Evolutionary conservation across 768 basidiomycete genomes (phyloP).

Genomic region (Psilocybe tampanensis): DNA sequence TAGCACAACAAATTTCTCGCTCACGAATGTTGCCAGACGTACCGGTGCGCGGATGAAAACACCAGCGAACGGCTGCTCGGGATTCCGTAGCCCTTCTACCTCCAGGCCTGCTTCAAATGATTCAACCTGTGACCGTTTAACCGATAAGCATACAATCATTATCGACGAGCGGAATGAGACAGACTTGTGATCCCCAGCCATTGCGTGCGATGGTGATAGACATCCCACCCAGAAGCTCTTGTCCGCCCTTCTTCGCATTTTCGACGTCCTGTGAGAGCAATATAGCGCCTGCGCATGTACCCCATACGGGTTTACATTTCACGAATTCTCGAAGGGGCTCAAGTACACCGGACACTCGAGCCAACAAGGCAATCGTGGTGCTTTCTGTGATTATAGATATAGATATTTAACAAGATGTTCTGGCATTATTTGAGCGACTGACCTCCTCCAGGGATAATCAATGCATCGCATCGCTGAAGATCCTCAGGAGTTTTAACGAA

Average conservation of each 20-base stretch:
- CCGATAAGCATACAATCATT: background rate
- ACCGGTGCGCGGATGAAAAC: slow-evolving; percentile 96
- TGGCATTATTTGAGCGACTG: slow-evolving; percentile 18
- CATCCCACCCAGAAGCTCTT: slow-evolving; percentile 83
- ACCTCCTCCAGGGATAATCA: slow-evolving; percentile 95
- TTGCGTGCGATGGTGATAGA: slow-evolving; percentile 83
- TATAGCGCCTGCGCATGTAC: slow-evolving; percentile 95
- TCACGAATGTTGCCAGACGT: slow-evolving; percentile 24
- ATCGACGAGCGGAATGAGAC: slow-evolving; percentile 19
- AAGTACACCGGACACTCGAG: slow-evolving; percentile 71
- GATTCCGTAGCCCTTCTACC: slow-evolving; percentile 62
- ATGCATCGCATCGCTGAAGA: slow-evolving; percentile 72
- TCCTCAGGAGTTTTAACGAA: slow-evolving; percentile 80
- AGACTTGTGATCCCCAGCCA: slow-evolving; percentile 92
- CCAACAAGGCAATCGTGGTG: slow-evolving; percentile 86
- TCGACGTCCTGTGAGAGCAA: slow-evolving; percentile 75
- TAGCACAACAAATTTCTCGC: background rate
- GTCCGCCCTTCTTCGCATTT: slow-evolving; percentile 83
- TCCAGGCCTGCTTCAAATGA: slow-evolving; percentile 84
- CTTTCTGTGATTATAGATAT: slow-evolving; percentile 57
- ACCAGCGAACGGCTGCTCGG: slow-evolving; percentile 68
- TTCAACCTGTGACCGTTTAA: slow-evolving; percentile 67
- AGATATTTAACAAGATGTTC: background rate
- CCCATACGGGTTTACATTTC: slow-evolving; percentile 82
- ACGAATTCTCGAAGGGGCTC: slow-evolving; percentile 80